A percentile compares a stretch with the other conserved stretches of the same genome.
Evolutionary conservation across 2,329 filamentous ascomycete species (phyloP).

Genomic region (Colletotrichum noveboracense): DNA sequence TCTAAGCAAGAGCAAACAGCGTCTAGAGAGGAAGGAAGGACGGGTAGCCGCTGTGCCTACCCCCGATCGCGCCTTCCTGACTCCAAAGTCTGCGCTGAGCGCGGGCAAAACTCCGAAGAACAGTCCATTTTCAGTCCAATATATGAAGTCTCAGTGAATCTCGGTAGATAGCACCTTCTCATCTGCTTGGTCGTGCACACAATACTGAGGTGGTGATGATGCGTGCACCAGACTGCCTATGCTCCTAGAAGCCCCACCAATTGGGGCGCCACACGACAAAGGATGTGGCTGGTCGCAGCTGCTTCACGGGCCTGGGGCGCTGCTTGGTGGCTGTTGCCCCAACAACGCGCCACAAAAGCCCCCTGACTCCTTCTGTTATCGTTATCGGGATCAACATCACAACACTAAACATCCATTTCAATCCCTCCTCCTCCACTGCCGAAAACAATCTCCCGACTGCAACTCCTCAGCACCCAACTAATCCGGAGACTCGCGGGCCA

Average conservation of each 20-base stretch:
- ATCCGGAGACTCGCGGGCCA: constrained; percentile 15
- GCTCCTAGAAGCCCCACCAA: neutral
- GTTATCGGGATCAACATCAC: constrained; percentile 24
- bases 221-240: too few species aligned
- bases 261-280: neutral
- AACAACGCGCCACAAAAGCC: constrained; percentile 18
- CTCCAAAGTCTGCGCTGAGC: neutral
- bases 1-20: neutral
- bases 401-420: constrained; percentile 1
- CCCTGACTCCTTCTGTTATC: neutral
- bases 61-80: neutral
- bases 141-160: neutral
- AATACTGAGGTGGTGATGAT: neutral
- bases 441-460: constrained; percentile 3
- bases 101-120: neutral
- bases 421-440: neutral
- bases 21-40: neutral
- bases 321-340: constrained; percentile 1
- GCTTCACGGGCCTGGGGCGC: neutral
- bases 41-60: neutral
- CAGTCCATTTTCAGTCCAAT: neutral
- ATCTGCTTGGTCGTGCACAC: neutral
- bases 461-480: neutral
- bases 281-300: neutral
- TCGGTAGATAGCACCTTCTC: neutral